Base-by-base conservation (phyloP, 176 grass and related monocot species). In the Bromus sterilis region DNA sequence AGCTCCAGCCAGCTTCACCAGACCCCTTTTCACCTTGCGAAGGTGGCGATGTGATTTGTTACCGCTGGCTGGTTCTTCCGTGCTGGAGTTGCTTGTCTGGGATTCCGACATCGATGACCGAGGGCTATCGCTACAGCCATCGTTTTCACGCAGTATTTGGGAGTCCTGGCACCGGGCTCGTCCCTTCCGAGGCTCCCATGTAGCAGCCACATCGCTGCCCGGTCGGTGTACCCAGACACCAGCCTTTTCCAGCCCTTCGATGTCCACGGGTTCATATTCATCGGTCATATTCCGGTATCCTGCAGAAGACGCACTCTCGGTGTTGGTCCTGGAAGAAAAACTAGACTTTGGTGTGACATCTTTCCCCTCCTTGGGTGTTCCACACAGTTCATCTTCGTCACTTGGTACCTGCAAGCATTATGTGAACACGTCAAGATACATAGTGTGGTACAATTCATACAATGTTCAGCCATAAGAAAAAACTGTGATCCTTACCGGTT, bases 151-250 rank as follows among this genome's bases (percentile, higher is more conserved):
- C 4, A 48, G 82, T 68, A 92, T 89, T 88, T 69, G 84, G 58
- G 86, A 80, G 15, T 99, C 93, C 29, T 86, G 82, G 55, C 51
- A 53, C 15, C 89, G 68, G 1, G 46, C 64, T 68, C 91, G 86
- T 62, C 96, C 93, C 88, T 95, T 93, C 75, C 93, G 78, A 36
- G 84, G 82, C 77, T 91, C 89, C 89, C 87, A 99, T 62, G 90
- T 90, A 69, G 80, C 63, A 7, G 71, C 49, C n/a, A 82, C 79
- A 48, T 91, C 85, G 14, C 88, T 91, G 4, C 96, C 96, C 0
- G 96, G 93, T 13, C 75, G 89, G 73, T 99, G 93, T 13, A 99
- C 93, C 90, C 88, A 99, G 63, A 93, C 78, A 59, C 79, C 85
- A 14, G 90, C 86, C 85, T 88, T 99, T 32, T 99, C 85, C 33